A percentile compares a stretch with the other conserved stretches of the same genome.
Evolutionary conservation across 345 rosid genomes (phyloP).

Genomic region (Pistacia integerrima): DNA sequence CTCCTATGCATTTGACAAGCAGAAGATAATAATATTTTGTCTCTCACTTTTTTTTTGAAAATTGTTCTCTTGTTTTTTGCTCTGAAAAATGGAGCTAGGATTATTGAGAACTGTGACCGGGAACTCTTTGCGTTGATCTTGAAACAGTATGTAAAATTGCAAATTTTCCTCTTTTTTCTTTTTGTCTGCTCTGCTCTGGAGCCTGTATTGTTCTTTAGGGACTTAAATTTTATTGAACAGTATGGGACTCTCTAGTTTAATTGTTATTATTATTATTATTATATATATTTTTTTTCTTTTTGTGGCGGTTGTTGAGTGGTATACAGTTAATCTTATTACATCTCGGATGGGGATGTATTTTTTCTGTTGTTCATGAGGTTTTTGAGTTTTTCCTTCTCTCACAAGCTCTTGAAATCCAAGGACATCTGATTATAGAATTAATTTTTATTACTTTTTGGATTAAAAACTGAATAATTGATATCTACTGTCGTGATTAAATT

Average conservation of each 20-base stretch:
- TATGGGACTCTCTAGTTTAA: constrained; percentile 22
- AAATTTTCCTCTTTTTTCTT: constrained; percentile 2
- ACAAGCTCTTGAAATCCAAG: too few species aligned
- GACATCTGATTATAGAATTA: too few species aligned
- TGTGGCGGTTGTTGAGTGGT: constrained; percentile 15
- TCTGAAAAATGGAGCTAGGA: constrained; percentile 46
- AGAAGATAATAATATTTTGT: constrained; percentile 42
- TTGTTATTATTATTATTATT: background rate
- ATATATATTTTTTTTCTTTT: background rate
- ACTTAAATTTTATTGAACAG: constrained; percentile 31
- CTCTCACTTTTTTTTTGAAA: background rate
- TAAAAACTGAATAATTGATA: too few species aligned
- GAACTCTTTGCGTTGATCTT: constrained; percentile 29
- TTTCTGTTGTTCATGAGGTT: too few species aligned
- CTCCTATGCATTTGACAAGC: constrained; percentile 29
- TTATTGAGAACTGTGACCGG: constrained; percentile 34
- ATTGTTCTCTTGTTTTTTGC: constrained; percentile 34
- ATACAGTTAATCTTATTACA: constrained; percentile 4
- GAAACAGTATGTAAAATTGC: constrained; percentile 41
- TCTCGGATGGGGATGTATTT: background rate
- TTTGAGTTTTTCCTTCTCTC: too few species aligned
- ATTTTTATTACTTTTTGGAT: too few species aligned
- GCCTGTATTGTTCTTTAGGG: constrained; percentile 36
- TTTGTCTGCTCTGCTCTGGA: constrained; percentile 24
- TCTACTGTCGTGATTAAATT: too few species aligned